Evolutionary conservation across 2,329 filamentous ascomycete genomes (phyloP), one percentile per base, ranked within the genome.

Genomic region (Zelopaecilomyces penicillatus): DNA sequence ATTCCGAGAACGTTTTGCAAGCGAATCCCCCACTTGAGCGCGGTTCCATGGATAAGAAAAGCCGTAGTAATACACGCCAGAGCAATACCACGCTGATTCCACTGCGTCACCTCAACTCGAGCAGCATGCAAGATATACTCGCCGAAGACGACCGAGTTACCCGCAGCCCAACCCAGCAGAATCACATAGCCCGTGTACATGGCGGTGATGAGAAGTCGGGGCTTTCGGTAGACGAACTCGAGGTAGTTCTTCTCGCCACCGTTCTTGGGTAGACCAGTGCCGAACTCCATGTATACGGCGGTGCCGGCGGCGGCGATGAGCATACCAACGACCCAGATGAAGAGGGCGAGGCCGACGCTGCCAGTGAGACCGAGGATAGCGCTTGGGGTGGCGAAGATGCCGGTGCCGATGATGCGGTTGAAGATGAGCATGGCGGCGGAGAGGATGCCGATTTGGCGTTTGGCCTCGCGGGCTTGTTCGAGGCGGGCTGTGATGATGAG

Each of bases 81-180:
- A 30, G 80, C 82, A 12, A 85, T 67, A 37, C 71, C 80, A 34
- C 82, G 73, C 64, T 84, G 78, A 59, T 84, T 83, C 80, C 80
- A 85, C 26, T 80, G 69, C 40, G 67, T 73, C 27, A 82, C 76
- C 51, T 84, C 74, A 26, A 78, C 70, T 9, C 78, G 65, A 8
- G 81, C 76, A 6, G 82, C 82, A 55, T 82, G 72, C 2, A 86
- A 70, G 45, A 86, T 78, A 61, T 85, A 85, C 57, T 84, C 80
- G 48, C 81, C 81, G 51, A 86, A 85, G 34, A 85, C 73, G 50
- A 86, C 77, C 1, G 76, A 82, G 61, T 85, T 85, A 10, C 76
- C 76, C 5, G 76, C 76, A 0, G 80, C 78, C 78, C 79, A 84
- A 9, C 76, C 78, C 12, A 84, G 71, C 1, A 85, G 69, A 28